Evolutionary conservation across 1,139 yeast genomes (phyloP), one percentile per base, ranked within the genome.

Genomic region (Arxiozyma slooffiae): DNA sequence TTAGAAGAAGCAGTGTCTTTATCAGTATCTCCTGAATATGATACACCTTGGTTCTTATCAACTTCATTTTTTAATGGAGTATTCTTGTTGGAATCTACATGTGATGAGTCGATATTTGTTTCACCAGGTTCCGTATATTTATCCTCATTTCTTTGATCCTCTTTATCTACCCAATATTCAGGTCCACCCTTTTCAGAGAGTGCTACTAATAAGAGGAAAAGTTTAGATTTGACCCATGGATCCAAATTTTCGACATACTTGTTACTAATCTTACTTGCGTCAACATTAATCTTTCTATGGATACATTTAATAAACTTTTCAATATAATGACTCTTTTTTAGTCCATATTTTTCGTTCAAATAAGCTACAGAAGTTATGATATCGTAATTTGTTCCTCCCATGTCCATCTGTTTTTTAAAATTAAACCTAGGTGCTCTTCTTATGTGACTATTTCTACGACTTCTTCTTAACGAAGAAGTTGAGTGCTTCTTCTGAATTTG

Each of bases 131-230:
- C 47, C 4, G 37, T 39, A 14, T 23, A 8, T n/a, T 44, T 38
- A 8, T 24, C 30, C 3, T 49, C 52, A 43, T 49, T 50, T 20
- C 52, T 53, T 22, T 51, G 53, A 8, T 58, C 63, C 34, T 56
- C 60, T 49, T 63, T 61, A 44, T 64, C 68, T 47, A 60, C 41
- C 68, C 68, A 64, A 48, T 66, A 66, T 43, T 66, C 68, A 3
- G 69, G 67, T 0, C 69, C 69, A 43, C 69, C 69, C 49, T 65
- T 57, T 48, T 66, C 67, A 6, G 67, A 62, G 11, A 66, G 52
- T 1, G 66, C 62, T 8, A 64, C 67, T 37, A 66, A 50, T 41
- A 66, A 53, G 24, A 66, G 53, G 47, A 64, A 66, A 7, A 66
- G 53, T 49, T 64, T 64, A 14, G 64, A 53, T 48, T 64, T 66